phyloP scores from a whole-genome alignment of 495 filamentous ascomycete species.

The Neurospora intermedia region DNA sequence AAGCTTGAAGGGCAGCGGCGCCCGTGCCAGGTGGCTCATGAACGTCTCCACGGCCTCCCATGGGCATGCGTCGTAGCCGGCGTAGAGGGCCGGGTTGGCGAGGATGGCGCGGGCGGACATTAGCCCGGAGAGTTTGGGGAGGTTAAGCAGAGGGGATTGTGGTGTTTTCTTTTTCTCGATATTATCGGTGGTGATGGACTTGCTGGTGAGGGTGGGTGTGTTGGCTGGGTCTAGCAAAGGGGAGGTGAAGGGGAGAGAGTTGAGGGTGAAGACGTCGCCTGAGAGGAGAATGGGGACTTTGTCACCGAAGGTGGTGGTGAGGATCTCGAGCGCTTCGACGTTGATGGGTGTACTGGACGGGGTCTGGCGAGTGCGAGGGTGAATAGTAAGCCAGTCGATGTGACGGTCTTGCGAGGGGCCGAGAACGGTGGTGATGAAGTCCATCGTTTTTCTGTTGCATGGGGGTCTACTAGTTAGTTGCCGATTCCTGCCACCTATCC shows the following conservation, averaged over 20 bases:
- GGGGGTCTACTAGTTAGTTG: background rate
- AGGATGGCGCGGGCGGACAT: slow-evolving; percentile 57
- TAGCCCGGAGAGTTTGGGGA: slow-evolving; percentile 37
- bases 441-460: slow-evolving; percentile 28
- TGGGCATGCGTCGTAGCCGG: slow-evolving; percentile 42
- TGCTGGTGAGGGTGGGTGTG: slow-evolving; percentile 15
- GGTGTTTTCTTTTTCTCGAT: background rate
- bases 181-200: slow-evolving; percentile 14
- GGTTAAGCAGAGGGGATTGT: slow-evolving; percentile 8
- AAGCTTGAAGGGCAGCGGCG: slow-evolving; percentile 48
- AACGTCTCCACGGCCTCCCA: slow-evolving; percentile 51
- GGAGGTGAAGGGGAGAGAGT: slow-evolving; percentile 33
- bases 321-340: slow-evolving; percentile 44
- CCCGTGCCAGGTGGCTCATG: slow-evolving; percentile 38
- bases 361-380: slow-evolving; percentile 46
- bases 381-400: slow-evolving; percentile 54
- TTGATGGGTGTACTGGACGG: slow-evolving; percentile 46
- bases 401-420: slow-evolving; percentile 31
- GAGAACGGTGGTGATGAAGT: slow-evolving; percentile 40
- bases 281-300: slow-evolving; percentile 48
- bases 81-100: slow-evolving; percentile 51
- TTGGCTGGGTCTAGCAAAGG: slow-evolving; percentile 17
- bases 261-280: slow-evolving; percentile 49
- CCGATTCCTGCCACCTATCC: background rate
- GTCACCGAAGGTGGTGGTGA: slow-evolving; percentile 34